Percentiles rank a stretch among this genome's conserved stretches.
Conservation (phyloP, 2,329 filamentous ascomycete species). For the Whalleya microplaca region DNA sequence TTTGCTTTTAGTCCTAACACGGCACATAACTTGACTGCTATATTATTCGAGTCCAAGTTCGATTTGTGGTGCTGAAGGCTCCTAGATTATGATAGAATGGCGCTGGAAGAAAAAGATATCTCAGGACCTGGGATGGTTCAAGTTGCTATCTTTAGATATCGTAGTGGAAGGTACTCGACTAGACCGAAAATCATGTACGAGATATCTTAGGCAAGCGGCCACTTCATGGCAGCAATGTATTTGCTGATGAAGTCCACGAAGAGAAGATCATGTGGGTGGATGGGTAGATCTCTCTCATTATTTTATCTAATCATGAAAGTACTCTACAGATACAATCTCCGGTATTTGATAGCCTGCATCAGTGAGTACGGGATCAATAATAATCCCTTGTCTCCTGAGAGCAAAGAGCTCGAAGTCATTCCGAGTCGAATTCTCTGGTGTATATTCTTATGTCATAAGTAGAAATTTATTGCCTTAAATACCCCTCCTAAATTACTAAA, state of each 20-base stretch:
- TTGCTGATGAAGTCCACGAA: background rate
- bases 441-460: conserved; percentile 19
- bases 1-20: background rate
- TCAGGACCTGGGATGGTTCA: background rate
- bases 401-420: conserved; percentile 4
- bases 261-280: background rate
- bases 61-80: no score
- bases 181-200: background rate
- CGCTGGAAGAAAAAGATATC: no score
- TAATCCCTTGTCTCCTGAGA: background rate
- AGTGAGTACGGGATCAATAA: conserved; percentile 1
- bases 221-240: background rate
- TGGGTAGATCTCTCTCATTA: background rate
- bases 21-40: no score
- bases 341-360: conserved; percentile 1
- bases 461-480: background rate
- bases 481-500: background rate
- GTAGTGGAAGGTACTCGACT: conserved; percentile 8
- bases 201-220: conserved; percentile 9
- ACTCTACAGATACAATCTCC: background rate
- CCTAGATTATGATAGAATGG: no score
- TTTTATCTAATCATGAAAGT: conserved; percentile 12
- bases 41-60: background rate
- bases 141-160: background rate
- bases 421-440: conserved; percentile 17